Evolutionary conservation across 768 basidiomycete species (phyloP), one percentile per base, ranked within the genome.

Genomic region (Collybia mongolica): DNA sequence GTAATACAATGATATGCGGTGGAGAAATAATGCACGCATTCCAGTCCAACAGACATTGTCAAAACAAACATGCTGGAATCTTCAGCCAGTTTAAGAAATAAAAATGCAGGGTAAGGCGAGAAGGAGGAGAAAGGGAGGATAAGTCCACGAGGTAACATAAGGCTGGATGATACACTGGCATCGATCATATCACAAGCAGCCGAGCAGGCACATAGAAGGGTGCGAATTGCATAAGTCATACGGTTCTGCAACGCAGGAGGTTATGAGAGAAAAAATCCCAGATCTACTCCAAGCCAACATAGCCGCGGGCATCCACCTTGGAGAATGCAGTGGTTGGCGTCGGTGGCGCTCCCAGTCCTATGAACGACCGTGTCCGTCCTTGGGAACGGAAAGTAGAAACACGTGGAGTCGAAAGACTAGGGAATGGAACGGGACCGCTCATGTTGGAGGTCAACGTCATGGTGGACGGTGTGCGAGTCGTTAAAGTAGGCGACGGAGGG

Each of bases 291-390:
- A 82, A 59, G 23, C 82, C 86, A 50, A 90, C 74, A 72, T 83
- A 90, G n/a, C 90, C 90, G 52, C 86, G 81, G 51, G 80, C 90
- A 62, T 93, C 90, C 46, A 93, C 90, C 57, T 84, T 85, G 12
- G 90, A 89, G 55, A 88, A 86, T 3, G 86, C 90, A 17, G 85
- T 88, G 6, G 90, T 93, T 9, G 90, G 88, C 22, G 85, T 85
- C 18, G 83, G 78, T 14, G 83, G 81, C 20, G 79, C 72, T 39
- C 81, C 80, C 7, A 91, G 58, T 18, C 85, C 84, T 63, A 92
- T 88, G 56, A 89, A 87, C 38, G 88, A 88, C 61, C 78, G 77
- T 39, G 84, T 83, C 49, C 84, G 78, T 28, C 87, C 86, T 48
- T 83, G 78, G 18, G 77, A 69, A 44, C 79, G 81, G 64, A 86